Evolutionary conservation across 2,329 filamentous ascomycete genomes (phyloP), one percentile per base, ranked within the genome.

Genomic region (Paraphaeosphaeria minitans): DNA sequence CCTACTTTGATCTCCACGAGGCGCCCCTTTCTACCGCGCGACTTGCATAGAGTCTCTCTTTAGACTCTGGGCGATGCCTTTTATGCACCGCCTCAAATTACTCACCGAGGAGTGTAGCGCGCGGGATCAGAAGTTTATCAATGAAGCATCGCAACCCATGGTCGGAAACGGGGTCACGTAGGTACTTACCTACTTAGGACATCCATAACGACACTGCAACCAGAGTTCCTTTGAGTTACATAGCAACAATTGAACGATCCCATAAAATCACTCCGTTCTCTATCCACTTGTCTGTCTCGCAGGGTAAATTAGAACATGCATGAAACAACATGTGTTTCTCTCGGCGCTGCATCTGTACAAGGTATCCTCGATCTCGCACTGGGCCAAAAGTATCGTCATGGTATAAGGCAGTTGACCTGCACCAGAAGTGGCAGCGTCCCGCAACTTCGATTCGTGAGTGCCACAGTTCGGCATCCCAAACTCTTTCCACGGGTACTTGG

Each of bases 1-100:
- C 16, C 4, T 27, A 16, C 24, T 27, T 24, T 10, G 29, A 19
- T 13, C 10, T 43, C 19, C 1, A 21, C 22, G 4, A 24, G 39
- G n/a, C 50, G 50, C 50, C 50, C 50, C 43, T 53, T 53, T 53
- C 9, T n/a, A 35, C 22, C 27, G 33, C 8, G 4, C 27, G 22
- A 50, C 19, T 10, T n/a, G 21, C 22, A n/a, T 41, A 19, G 9
- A 22, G 19, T 9, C 12, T 2, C 3, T 10, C 2, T 12, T 43
- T 13, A 12, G 7, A 9, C 41, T 12, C 21, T 3, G 19, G 2
- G n/a, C 12, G 10, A 7, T 19, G 37, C 16, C 19, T 7, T 39
- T 14, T 1, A 4, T 39, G 9, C 16, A 39, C 37, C n/a, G n/a
- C 9, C 14, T n/a, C n/a, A 2, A n/a, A 5, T 19, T 39, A 14